Conservation (phyloP, 306 rosid species). For the Ormosia emarginata region DNA sequence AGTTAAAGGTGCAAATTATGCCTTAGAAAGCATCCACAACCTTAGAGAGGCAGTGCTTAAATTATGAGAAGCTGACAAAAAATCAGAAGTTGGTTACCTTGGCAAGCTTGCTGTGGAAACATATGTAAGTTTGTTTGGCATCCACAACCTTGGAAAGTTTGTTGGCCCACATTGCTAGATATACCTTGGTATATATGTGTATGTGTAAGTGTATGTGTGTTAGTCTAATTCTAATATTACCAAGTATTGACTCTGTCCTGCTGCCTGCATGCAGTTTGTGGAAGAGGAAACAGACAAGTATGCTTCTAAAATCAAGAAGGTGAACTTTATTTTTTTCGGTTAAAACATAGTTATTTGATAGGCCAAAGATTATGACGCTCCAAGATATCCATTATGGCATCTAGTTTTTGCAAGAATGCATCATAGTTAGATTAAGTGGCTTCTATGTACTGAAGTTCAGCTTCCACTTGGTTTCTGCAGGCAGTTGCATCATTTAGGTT, state of each 20-base stretch:
- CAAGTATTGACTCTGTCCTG: not conserved
- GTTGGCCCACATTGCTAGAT: not conserved
- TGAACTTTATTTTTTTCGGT: slow-evolving; percentile 8
- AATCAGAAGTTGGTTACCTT: too few species aligned
- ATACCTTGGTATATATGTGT: not conserved
- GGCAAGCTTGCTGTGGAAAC: too few species aligned
- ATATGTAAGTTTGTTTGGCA: too few species aligned
- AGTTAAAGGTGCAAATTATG: too few species aligned
- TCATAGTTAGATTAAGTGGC: not conserved
- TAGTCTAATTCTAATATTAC: not conserved
- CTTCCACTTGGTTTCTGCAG: slow-evolving; percentile 51
- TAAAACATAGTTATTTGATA: slow-evolving; percentile 1
- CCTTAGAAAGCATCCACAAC: too few species aligned
- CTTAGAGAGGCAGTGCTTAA: too few species aligned
- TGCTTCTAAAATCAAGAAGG: slow-evolving; percentile 63
- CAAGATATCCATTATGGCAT: not conserved
- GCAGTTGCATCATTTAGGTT: slow-evolving; percentile 71
- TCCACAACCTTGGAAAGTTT: too few species aligned
- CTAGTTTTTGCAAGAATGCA: not conserved
- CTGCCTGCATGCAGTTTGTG: slow-evolving; percentile 42
- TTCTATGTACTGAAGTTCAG: slow-evolving; percentile 8
- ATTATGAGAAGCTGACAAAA: too few species aligned
- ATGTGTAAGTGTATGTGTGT: not conserved
- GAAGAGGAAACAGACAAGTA: slow-evolving; percentile 67
- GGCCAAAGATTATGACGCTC: not conserved